Conservation (phyloP, 2,329 filamentous ascomycete species). For the Arthrobotrys megalospora region DNA sequence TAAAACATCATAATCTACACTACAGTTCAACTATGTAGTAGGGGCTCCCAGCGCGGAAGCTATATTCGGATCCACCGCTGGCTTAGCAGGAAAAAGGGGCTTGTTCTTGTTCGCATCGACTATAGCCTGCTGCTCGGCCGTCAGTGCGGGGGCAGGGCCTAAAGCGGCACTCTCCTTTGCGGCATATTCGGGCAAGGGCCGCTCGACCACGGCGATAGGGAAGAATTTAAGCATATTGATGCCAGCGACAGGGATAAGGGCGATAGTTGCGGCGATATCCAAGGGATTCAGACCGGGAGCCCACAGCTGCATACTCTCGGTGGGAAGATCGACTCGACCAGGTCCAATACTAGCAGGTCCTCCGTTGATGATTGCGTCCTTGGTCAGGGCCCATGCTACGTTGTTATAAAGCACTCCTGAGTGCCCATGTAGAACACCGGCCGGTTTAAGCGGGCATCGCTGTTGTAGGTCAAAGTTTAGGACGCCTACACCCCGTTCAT, state of each 20-base stretch:
- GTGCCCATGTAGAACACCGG: constrained; percentile 71
- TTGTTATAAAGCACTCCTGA: constrained; percentile 72
- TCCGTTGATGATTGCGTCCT: constrained; percentile 71
- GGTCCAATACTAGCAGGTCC: constrained; percentile 67
- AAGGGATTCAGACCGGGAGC: constrained; percentile 27
- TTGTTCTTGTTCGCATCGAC: constrained; percentile 34
- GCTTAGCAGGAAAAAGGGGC: constrained; percentile 14
- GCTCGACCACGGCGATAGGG: constrained; percentile 18
- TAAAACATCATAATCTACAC: no score
- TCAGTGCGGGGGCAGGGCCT: constrained; percentile 20
- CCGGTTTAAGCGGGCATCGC: constrained; percentile 68
- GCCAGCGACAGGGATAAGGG: constrained; percentile 37
- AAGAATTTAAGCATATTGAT: constrained; percentile 38
- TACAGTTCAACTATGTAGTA: constrained; percentile 10
- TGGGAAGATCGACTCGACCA: constrained; percentile 30
- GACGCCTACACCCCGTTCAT: constrained; percentile 69
- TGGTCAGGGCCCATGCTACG: constrained; percentile 68
- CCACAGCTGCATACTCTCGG: constrained; percentile 22
- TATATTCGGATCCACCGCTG: constrained; percentile 30
- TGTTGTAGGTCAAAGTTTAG: constrained; percentile 71
- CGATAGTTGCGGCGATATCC: constrained; percentile 23
- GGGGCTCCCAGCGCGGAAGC: constrained; percentile 15
- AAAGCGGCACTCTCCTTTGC: constrained; percentile 33
- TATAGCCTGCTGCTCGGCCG: constrained; percentile 20
- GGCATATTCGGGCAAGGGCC: constrained; percentile 24